These are phyloP conservation scores for Acanthamoeba triangularis DNA, from an alignment of 208 protist genomes.

Conservation along the genomic window DNA sequence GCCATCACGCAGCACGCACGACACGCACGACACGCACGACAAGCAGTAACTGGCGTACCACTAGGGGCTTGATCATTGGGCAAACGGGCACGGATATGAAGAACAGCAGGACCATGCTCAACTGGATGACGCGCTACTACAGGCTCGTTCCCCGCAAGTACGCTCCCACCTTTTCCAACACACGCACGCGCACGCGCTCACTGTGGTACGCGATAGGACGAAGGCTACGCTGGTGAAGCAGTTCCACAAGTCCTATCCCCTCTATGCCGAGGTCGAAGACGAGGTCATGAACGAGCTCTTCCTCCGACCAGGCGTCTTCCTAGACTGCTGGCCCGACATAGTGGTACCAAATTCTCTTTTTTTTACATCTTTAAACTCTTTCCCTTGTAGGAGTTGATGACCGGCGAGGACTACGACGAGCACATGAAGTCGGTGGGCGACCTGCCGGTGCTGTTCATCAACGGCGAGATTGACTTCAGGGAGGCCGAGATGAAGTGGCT, in stretches of 20 bases:
- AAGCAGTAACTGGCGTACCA: neutral
- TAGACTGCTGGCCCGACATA: constrained; percentile 44
- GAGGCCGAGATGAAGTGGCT: constrained; percentile 68
- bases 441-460: constrained; percentile 60
- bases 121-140: constrained; percentile 49
- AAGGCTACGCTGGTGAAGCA: constrained; percentile 9
- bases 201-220: neutral
- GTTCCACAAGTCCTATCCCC: neutral
- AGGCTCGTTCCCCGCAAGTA: neutral
- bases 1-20: neutral
- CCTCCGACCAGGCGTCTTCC: constrained; percentile 23
- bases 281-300: constrained; percentile 7
- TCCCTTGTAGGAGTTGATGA: neutral
- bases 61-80: constrained; percentile 8
- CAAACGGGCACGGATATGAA: constrained; percentile 55
- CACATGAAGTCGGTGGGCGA: constrained; percentile 28
- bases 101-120: constrained; percentile 53
- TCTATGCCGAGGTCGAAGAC: constrained; percentile 39
- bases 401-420: constrained; percentile 46
- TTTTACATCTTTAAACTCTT: neutral
- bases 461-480: constrained; percentile 46
- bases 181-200: neutral
- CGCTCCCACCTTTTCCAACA: neutral
- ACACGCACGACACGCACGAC: neutral
- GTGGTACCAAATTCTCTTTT: neutral